Evolutionary conservation across 2,329 filamentous ascomycete genomes (phyloP), one percentile per base, ranked within the genome.

Genomic region (Trichoderma sp.): DNA sequence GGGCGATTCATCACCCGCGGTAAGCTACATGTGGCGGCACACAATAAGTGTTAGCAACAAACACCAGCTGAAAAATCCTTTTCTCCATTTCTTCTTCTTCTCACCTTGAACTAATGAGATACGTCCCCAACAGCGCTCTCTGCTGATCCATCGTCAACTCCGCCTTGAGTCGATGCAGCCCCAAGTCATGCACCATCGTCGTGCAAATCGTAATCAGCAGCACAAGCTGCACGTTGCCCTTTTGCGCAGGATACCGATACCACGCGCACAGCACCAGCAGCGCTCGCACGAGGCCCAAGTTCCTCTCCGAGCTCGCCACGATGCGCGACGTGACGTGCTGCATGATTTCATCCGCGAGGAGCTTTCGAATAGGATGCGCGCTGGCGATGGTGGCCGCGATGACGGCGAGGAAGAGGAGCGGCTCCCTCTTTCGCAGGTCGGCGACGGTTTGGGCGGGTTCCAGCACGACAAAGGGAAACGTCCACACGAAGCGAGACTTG

Each of bases 371-470:
- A 19, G 49, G 52, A 14, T 70, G 65, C 3, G 52, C 69, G 35
- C 55, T 58, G 49, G 65, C 31, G 5, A 70, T 27, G 21, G 59
- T 33, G n/a, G 65, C 65, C 16, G 69, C 21, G 24, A 69, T 37
- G 31, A 70, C 55, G 58, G 65, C 52, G 24, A 70, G 69, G 40
- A 70, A 70, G 40, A 70, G 69, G n/a, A 70, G 60, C 19, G 69
- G 69, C 21, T 70, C 65, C 5, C 59, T 31, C n/a, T 58, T 37
- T n/a, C 57, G 35, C 19, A 70, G 57, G 13, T 35, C 24, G 10
- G 19, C 21, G 14, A 33, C 66, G 4, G 37, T 70, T 8, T 70
- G 69, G 7, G 59, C 43, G 16, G 58, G 58, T n/a, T 33, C 19
- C 19, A 70, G 37, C 29, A 64, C 52, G 24, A 70, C 66, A n/a